Percentiles rank a stretch among this genome's conserved stretches.
These are phyloP conservation scores for Saksenaea oblongispora DNA, from an alignment of 371 early-diverging fungal species.

Conservation along the genomic window DNA sequence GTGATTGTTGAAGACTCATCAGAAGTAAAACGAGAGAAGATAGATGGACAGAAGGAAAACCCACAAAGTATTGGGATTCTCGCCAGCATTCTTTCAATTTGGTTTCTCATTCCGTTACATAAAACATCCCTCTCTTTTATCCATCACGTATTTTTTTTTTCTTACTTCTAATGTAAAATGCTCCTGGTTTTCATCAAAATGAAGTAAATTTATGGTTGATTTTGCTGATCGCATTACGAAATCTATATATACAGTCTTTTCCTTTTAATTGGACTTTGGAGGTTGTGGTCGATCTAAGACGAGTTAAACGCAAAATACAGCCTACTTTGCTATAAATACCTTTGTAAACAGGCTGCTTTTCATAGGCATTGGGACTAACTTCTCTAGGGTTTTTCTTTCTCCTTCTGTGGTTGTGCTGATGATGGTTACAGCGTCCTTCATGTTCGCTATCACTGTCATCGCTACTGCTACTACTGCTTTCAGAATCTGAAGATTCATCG, in stretches of 20 bases:
- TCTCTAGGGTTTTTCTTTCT: slow-evolving; percentile 50
- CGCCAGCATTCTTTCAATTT: slow-evolving; percentile 1
- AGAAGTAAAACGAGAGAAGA: not conserved
- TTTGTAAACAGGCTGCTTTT: slow-evolving; percentile 65
- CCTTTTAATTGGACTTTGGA: not conserved
- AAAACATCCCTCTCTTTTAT: not conserved
- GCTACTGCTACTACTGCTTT: slow-evolving; percentile 47
- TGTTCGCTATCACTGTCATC: slow-evolving; percentile 30
- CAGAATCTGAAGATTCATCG: slow-evolving; percentile 72
- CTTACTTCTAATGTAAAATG: not conserved
- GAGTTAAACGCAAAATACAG: not conserved
- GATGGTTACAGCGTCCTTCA: slow-evolving; percentile 21
- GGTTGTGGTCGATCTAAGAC: slow-evolving; percentile 6
- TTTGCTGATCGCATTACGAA: not conserved
- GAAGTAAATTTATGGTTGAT: not conserved
- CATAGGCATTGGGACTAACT: slow-evolving; percentile 70
- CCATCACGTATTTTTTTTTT: not conserved
- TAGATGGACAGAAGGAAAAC: not conserved
- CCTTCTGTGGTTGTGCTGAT: slow-evolving; percentile 21
- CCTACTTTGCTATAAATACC: slow-evolving; percentile 8
- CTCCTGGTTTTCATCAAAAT: not conserved
- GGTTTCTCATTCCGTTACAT: not conserved
- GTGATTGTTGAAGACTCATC: not conserved
- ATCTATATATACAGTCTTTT: not conserved
- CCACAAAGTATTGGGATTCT: not conserved